Evolutionary conservation across 2,329 filamentous ascomycete species (phyloP).

Genomic region (Penicillium sp.): DNA sequence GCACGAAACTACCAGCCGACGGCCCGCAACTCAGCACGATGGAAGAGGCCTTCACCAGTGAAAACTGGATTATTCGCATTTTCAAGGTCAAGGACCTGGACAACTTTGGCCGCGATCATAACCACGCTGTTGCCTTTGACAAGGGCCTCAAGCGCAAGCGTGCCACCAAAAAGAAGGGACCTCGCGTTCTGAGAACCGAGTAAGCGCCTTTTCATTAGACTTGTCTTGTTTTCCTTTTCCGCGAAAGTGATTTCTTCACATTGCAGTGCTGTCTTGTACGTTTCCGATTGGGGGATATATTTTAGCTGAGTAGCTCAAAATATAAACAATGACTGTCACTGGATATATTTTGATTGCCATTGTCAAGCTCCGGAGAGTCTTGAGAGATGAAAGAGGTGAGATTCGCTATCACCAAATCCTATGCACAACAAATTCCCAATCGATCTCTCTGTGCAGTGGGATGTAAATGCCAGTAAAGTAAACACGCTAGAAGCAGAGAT

Average conservation of each 20-base stretch:
- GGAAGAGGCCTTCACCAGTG: slow-evolving; percentile 96
- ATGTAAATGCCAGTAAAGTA: slow-evolving; percentile 12
- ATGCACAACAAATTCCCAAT: slow-evolving; percentile 11
- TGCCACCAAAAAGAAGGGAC: slow-evolving; percentile 41
- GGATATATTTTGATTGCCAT: slow-evolving; percentile 1
- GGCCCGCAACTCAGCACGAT: slow-evolving; percentile 80
- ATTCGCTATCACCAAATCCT: slow-evolving; percentile 7
- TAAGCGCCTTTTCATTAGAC: slow-evolving; percentile 12
- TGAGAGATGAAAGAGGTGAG: slow-evolving; percentile 6
- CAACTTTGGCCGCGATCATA: slow-evolving; percentile 87
- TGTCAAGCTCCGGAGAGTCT: neutral
- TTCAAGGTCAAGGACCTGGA: slow-evolving; percentile 99
- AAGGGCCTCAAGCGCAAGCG: slow-evolving; percentile 51
- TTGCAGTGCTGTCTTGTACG: slow-evolving; percentile 11
- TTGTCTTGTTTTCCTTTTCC: slow-evolving; percentile 10
- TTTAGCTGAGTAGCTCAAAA: slow-evolving; percentile 4
- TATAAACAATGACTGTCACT: slow-evolving; percentile 9
- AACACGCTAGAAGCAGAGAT: slow-evolving; percentile 13
- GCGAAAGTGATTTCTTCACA: slow-evolving; percentile 5
- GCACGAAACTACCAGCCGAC: slow-evolving; percentile 70
- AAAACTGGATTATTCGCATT: slow-evolving; percentile 99
- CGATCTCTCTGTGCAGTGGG: slow-evolving; percentile 17
- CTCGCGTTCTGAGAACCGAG: slow-evolving; percentile 42
- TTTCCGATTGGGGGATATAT: slow-evolving; percentile 7
- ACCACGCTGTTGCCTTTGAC: slow-evolving; percentile 51